A percentile compares a stretch with the other conserved stretches of the same genome.
These are phyloP conservation scores for Bidens hawaiensis DNA, from an alignment of 140 eudicot genomes.

Conservation along the genomic window DNA sequence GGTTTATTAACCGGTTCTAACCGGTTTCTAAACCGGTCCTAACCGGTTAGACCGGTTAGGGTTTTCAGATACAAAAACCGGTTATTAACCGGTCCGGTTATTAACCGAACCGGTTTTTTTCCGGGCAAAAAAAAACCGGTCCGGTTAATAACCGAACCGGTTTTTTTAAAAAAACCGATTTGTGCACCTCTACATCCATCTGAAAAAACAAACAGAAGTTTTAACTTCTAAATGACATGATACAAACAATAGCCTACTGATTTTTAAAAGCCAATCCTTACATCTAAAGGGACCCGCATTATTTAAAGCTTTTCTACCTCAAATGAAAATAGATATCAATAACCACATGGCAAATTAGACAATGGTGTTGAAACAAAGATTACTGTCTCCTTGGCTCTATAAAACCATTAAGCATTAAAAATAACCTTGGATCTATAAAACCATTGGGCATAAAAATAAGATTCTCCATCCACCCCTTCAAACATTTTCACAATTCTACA, in stretches of 20 bases:
- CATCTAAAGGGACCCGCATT: slow-evolving; percentile 41
- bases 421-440: slow-evolving; percentile 72
- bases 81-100: too few relatives aligned
- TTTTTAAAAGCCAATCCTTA: slow-evolving; percentile 19
- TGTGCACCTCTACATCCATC: too few relatives aligned
- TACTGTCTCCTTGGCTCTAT: too few relatives aligned
- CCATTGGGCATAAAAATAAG: slow-evolving; percentile 68
- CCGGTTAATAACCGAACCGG: too few relatives aligned
- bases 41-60: too few relatives aligned
- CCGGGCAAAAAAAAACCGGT: too few relatives aligned
- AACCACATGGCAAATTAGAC: background rate
- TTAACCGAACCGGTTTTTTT: too few relatives aligned
- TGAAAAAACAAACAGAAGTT: slow-evolving; percentile 13
- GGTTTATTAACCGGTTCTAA: too few relatives aligned
- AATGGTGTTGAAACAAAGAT: background rate
- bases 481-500: slow-evolving; percentile 72
- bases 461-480: slow-evolving; percentile 52
- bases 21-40: too few relatives aligned
- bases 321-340: background rate
- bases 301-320: slow-evolving; percentile 60
- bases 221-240: background rate
- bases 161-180: too few relatives aligned
- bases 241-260: background rate
- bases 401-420: too few relatives aligned
- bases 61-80: too few relatives aligned